These are phyloP conservation scores for Yamadazyma paraphyllophila DNA, from an alignment of 805 yeast species.

Conservation along the genomic window DNA sequence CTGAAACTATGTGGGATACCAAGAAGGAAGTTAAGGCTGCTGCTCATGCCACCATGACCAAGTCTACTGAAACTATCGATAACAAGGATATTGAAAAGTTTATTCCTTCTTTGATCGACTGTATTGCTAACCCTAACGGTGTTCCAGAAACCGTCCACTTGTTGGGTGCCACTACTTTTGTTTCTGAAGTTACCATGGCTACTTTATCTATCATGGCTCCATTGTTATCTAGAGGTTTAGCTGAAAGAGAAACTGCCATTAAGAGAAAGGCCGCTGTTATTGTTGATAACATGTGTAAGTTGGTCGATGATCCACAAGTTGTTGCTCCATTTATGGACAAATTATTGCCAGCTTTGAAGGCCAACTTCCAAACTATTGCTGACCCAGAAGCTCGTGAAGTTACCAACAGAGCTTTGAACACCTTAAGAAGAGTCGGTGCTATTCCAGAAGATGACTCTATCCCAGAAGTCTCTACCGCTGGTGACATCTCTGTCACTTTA, in stretches of 20 bases:
- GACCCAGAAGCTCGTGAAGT: slow-evolving; percentile 99
- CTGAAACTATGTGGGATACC: slow-evolving; percentile 99
- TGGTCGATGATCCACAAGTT: slow-evolving; percentile 99
- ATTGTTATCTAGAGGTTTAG: slow-evolving; percentile 97
- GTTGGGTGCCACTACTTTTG: slow-evolving; percentile 99
- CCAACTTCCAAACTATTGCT: slow-evolving; percentile 94
- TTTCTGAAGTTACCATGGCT: slow-evolving; percentile 99
- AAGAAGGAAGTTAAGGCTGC: slow-evolving; percentile 96
- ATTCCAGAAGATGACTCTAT: slow-evolving; percentile 84
- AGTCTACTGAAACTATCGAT: slow-evolving; percentile 95
- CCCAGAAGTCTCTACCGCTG: slow-evolving; percentile 98
- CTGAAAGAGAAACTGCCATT: slow-evolving; percentile 99
- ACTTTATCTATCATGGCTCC: slow-evolving; percentile 99
- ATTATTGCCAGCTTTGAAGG: slow-evolving; percentile 93
- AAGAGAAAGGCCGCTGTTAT: slow-evolving; percentile 99
- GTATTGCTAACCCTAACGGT: slow-evolving; percentile 94
- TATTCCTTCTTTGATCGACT: slow-evolving; percentile 94
- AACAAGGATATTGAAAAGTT: slow-evolving; percentile 99
- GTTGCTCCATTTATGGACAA: slow-evolving; percentile 98
- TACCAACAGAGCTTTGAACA: slow-evolving; percentile 93
- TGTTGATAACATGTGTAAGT: slow-evolving; percentile 99
- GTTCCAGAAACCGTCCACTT: slow-evolving; percentile 99
- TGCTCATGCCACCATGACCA: slow-evolving; percentile 93
- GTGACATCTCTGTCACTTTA: slow-evolving; percentile 88
- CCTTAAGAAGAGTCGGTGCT: slow-evolving; percentile 98